These are phyloP conservation scores for Phytomonas sp. DNA, from an alignment of 208 protist genomes.

Conservation along the genomic window DNA sequence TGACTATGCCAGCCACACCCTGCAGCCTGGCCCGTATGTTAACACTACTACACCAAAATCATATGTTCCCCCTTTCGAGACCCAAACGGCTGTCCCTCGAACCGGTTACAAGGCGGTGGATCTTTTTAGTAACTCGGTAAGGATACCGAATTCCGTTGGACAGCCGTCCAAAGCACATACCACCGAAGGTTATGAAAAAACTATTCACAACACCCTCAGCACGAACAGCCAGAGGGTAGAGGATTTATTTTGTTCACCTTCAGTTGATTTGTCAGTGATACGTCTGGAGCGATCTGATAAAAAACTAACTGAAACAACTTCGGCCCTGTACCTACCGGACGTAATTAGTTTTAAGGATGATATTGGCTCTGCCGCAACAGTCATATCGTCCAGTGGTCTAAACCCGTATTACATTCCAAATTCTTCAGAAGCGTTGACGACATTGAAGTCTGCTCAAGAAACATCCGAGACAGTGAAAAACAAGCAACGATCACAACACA, in stretches of 20 bases:
- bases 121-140: neutral
- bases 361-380: neutral
- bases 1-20: slow-evolving; percentile 6
- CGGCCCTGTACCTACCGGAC: neutral
- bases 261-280: neutral
- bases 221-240: neutral
- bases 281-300: neutral
- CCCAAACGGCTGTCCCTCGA: neutral
- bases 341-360: neutral
- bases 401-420: neutral
- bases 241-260: neutral
- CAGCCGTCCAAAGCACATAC: neutral
- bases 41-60: neutral
- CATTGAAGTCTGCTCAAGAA: neutral
- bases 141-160: neutral
- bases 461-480: neutral
- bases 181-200: neutral
- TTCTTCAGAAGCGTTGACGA: neutral
- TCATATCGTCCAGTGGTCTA: neutral
- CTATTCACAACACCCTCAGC: neutral
- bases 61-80: neutral
- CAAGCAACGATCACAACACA: neutral
- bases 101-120: neutral
- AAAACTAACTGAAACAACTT: neutral
- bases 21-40: slow-evolving; percentile 5